Evolutionary conservation across 1,284 basidiomycete genomes (phyloP).

Genomic region (Anthracocystis setariae): DNA sequence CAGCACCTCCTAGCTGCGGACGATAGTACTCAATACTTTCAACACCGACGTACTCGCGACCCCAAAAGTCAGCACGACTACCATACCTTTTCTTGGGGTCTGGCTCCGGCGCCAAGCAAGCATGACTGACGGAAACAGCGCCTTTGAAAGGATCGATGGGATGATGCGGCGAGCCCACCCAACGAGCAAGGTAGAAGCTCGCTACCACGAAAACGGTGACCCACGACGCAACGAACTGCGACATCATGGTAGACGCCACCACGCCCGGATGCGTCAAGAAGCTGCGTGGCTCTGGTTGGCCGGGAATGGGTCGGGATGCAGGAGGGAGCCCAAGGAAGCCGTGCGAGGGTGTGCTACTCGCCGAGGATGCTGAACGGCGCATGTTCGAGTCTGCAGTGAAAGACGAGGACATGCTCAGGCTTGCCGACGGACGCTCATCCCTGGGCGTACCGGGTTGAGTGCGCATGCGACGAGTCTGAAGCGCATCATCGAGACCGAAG

Average conservation of each 20-base stretch:
- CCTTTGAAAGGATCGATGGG: conserved; percentile 65
- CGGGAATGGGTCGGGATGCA: conserved; percentile 24
- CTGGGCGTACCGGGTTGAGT: conserved; percentile 51
- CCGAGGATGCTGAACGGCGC: conserved; percentile 27
- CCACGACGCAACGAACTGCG: conserved; percentile 57
- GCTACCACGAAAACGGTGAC: conserved; percentile 54
- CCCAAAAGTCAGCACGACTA: conserved; percentile 57
- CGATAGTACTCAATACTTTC: conserved; percentile 57
- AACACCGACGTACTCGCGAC: conserved; percentile 60
- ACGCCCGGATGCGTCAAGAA: conserved; percentile 66
- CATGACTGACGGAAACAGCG: conserved; percentile 61
- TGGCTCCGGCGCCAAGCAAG: conserved; percentile 55
- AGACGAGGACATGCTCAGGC: conserved; percentile 22
- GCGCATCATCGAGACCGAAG: conserved; percentile 61
- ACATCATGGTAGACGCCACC: conserved; percentile 67
- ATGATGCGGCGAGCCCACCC: conserved; percentile 64
- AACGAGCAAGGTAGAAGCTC: conserved; percentile 64
- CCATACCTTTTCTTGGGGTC: conserved; percentile 61
- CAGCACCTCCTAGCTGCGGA: conserved; percentile 45
- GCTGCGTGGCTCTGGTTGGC: conserved; percentile 52
- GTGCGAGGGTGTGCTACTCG: conserved; percentile 26
- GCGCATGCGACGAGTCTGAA: conserved; percentile 46
- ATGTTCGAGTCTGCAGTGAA: conserved; percentile 14
- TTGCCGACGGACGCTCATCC: conserved; percentile 28
- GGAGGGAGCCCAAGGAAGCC: conserved; percentile 44